phyloP scores from a whole-genome alignment of 306 rosid species.

The Fagus sylvatica region DNA sequence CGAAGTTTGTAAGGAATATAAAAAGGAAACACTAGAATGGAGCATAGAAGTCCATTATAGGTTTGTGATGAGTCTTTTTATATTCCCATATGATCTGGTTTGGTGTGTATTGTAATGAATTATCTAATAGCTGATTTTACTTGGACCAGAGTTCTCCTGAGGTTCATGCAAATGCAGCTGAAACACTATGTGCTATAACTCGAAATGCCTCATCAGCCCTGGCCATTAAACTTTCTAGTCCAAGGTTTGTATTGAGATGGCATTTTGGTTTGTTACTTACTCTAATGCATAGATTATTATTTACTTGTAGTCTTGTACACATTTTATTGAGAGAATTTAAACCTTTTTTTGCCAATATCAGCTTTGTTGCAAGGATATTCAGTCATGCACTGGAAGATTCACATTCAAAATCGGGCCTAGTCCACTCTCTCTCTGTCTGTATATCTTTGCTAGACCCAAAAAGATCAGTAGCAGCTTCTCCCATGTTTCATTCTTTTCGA shows the following conservation, averaged over 20 bases:
- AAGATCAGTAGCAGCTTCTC: slow-evolving; percentile 61
- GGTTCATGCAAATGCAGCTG: slow-evolving; percentile 94
- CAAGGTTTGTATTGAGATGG: slow-evolving; percentile 60
- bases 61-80: not conserved
- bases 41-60: not conserved
- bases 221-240: slow-evolving; percentile 87
- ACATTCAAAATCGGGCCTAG: slow-evolving; percentile 73
- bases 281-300: not conserved
- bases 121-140: slow-evolving; percentile 29
- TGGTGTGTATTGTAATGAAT: slow-evolving; percentile 8
- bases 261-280: slow-evolving; percentile 7
- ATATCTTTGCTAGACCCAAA: slow-evolving; percentile 95
- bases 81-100: not conserved
- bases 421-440: slow-evolving; percentile 88
- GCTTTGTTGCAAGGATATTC: slow-evolving; percentile 78
- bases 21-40: not conserved
- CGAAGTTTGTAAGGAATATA: not conserved
- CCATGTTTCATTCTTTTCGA: slow-evolving; percentile 86
- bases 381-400: slow-evolving; percentile 91
- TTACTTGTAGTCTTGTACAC: not conserved
- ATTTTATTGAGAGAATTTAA: slow-evolving; percentile 14
- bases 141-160: slow-evolving; percentile 80
- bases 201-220: slow-evolving; percentile 85
- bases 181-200: slow-evolving; percentile 85
- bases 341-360: slow-evolving; percentile 35